phyloP scores from a whole-genome alignment of 1,284 basidiomycete species.

The Cutaneotrichosporon sp. region DNA sequence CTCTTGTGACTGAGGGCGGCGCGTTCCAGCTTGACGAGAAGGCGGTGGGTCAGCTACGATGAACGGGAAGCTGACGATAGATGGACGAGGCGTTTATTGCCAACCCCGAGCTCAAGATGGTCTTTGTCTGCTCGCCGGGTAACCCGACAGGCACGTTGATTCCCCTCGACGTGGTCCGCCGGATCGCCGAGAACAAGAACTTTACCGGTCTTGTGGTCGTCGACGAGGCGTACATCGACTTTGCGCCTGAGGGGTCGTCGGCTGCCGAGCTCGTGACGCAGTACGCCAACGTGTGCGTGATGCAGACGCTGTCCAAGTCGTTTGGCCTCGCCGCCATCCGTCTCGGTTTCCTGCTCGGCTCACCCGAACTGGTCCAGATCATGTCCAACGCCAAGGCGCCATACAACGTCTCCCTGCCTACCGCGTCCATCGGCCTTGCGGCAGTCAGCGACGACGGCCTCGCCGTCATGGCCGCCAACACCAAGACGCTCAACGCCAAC shows the following conservation, averaged over 20 bases:
- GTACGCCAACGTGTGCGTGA: constrained; percentile 84
- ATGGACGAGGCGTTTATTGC: constrained; percentile 63
- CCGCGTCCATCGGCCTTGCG: constrained; percentile 73
- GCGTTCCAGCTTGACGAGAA: constrained; percentile 73
- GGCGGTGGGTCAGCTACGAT: constrained; percentile 56
- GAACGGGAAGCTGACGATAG: constrained; percentile 47
- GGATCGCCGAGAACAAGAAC: constrained; percentile 69
- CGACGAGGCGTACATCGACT: constrained; percentile 98
- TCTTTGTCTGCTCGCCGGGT: constrained; percentile 94
- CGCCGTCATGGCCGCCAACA: constrained; percentile 61
- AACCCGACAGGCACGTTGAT: constrained; percentile 93
- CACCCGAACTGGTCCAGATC: constrained; percentile 83
- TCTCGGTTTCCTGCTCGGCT: constrained; percentile 82
- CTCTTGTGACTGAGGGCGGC: constrained; percentile 67
- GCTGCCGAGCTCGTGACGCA: constrained; percentile 66
- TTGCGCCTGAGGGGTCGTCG: constrained; percentile 61
- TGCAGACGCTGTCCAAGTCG: constrained; percentile 94
- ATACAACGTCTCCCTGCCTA: constrained; percentile 92
- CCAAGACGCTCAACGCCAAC: constrained; percentile 58
- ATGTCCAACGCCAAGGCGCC: constrained; percentile 96
- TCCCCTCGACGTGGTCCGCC: constrained; percentile 62
- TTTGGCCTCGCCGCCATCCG: constrained; percentile 93
- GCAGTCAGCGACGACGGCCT: constrained; percentile 68
- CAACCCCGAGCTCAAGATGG: constrained; percentile 75
- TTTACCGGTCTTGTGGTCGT: constrained; percentile 91